Percentiles rank a stretch among this genome's conserved stretches.
phyloP scores from a whole-genome alignment of 768 basidiomycete species.

The Leccinum broughii region DNA sequence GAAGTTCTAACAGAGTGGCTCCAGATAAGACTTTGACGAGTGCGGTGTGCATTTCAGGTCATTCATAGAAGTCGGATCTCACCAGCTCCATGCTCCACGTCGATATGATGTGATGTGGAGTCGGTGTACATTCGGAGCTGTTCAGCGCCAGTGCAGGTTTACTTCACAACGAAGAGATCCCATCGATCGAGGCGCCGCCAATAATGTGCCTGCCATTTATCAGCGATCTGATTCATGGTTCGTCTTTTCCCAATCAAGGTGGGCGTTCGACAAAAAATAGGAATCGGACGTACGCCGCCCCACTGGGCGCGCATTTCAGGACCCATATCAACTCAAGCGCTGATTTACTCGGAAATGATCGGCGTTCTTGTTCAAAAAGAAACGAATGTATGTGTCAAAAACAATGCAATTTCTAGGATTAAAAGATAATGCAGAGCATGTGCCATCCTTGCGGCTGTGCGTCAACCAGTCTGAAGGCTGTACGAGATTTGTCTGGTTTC shows the following conservation, averaged over 20 bases:
- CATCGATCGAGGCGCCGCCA: background rate
- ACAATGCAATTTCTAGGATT: background rate
- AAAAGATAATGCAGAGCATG: background rate
- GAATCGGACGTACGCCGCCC: constrained; percentile 10
- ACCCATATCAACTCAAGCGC: constrained; percentile 3
- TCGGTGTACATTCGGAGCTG: background rate
- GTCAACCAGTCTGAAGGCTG: background rate
- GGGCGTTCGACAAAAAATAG: background rate
- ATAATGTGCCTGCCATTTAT: constrained; percentile 1
- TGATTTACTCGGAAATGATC: constrained; percentile 14
- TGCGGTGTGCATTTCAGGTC: background rate
- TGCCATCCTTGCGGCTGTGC: background rate
- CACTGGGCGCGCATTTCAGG: background rate
- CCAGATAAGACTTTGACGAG: background rate
- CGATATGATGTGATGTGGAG: background rate
- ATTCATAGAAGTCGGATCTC: background rate
- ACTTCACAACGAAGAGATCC: background rate
- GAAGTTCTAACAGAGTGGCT: background rate
- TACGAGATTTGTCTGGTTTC: background rate
- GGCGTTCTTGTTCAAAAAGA: constrained; percentile 1
- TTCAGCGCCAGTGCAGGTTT: background rate
- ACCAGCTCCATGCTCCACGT: background rate
- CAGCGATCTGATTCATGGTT: constrained; percentile 3
- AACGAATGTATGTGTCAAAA: background rate
- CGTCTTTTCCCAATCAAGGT: constrained; percentile 1